Percentiles rank a stretch among this genome's conserved stretches.
Evolutionary conservation across 441 rosid species (phyloP).

Genomic region (Geranium incanum): DNA sequence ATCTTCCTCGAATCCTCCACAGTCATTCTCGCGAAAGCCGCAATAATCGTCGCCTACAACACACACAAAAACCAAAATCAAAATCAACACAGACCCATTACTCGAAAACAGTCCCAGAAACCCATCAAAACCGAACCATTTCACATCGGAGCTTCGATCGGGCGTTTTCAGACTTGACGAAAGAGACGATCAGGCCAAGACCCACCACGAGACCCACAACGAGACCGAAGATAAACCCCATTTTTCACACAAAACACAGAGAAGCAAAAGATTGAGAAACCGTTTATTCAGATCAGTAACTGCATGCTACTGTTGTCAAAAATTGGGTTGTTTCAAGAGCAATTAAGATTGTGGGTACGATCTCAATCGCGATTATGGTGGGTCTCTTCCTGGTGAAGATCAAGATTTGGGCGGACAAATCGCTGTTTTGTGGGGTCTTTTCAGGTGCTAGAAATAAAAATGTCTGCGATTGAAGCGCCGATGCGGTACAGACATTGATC

Average conservation of each 20-base stretch:
- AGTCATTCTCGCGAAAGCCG: constrained; percentile 93
- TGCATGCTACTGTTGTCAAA: background rate
- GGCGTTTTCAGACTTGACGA: constrained; percentile 63
- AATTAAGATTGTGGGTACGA: background rate
- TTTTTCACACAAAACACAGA: constrained; percentile 17
- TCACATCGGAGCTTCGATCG: constrained; percentile 76
- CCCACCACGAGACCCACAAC: constrained; percentile 69
- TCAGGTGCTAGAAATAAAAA: background rate
- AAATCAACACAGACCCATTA: background rate
- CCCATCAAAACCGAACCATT: constrained; percentile 40
- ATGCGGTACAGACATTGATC: background rate
- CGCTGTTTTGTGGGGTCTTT: background rate
- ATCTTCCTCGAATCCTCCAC: constrained; percentile 86
- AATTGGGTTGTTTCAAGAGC: background rate
- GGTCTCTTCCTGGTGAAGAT: background rate
- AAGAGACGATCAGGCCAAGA: constrained; percentile 52
- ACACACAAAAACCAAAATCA: background rate
- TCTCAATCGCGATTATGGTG: constrained; percentile 1
- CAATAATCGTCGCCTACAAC: constrained; percentile 64
- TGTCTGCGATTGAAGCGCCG: background rate
- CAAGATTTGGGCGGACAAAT: constrained; percentile 7
- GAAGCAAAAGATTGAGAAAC: background rate
- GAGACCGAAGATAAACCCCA: constrained; percentile 67
- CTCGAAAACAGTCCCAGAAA: background rate
- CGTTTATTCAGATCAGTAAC: background rate